Evolutionary conservation across 2,329 filamentous ascomycete genomes (phyloP).

Genomic region (Didymosphaeria variabile): DNA sequence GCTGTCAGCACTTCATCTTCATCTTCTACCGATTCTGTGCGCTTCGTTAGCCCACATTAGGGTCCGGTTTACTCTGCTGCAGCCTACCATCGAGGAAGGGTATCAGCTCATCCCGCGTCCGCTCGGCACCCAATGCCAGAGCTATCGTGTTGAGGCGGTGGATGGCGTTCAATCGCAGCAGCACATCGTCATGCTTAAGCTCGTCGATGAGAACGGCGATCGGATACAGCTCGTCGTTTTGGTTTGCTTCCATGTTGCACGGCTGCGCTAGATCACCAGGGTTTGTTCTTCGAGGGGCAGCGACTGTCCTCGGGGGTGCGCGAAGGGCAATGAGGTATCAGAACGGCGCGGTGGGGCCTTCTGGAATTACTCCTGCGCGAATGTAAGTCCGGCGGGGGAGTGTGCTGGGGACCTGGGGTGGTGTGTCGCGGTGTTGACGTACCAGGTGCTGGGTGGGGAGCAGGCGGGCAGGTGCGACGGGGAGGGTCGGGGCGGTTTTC

Average conservation of each 20-base stretch:
- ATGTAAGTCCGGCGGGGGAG: conserved; percentile 36
- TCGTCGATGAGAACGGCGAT: conserved; percentile 99
- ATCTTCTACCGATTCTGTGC: conserved; percentile 94
- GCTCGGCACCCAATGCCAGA: conserved; percentile 91
- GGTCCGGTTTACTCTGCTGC: neutral
- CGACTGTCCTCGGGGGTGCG: conserved; percentile 27
- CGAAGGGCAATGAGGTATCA: conserved; percentile 24
- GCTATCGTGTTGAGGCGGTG: conserved; percentile 98
- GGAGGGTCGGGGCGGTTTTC: conserved; percentile 5
- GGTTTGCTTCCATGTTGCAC: conserved; percentile 81
- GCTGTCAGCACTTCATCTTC: conserved; percentile 98
- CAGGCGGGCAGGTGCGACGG: conserved; percentile 14
- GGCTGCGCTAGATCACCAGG: conserved; percentile 28
- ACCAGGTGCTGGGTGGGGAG: conserved; percentile 43
- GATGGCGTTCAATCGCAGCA: conserved; percentile 97
- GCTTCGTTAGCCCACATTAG: conserved; percentile 42
- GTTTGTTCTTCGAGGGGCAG: conserved; percentile 29
- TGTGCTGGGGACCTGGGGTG: conserved; percentile 32
- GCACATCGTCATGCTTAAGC: conserved; percentile 99
- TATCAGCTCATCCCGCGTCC: conserved; percentile 97
- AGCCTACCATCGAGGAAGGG: conserved; percentile 92
- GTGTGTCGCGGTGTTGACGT: conserved; percentile 44
- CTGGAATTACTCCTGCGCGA: conserved; percentile 17
- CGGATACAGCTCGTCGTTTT: conserved; percentile 98
- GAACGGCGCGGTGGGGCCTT: conserved; percentile 11